Evolutionary conservation across 2,329 filamentous ascomycete species (phyloP), one percentile per base, ranked within the genome.

Genomic region (Diaporthe citrichinensis): DNA sequence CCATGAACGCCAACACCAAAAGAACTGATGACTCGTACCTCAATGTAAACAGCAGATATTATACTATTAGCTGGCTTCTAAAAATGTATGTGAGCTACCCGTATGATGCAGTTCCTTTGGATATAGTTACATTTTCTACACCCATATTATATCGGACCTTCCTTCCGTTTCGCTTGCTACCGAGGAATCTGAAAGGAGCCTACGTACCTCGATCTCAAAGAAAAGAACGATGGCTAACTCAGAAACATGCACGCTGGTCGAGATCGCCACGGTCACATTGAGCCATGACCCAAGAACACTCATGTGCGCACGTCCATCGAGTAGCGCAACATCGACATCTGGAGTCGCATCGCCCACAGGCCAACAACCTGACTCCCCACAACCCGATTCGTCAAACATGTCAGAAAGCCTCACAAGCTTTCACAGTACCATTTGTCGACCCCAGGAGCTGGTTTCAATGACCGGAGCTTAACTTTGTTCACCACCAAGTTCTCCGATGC

Each of bases 361-460:
- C 15, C 58, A 49, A 12, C 8, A 49, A 28, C 44, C 41, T 49
- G 44, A 31, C 17, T 34, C 44, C 61, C 61, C 61, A 67, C 61
- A 51, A 67, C 61, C 61, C 61, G 61, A 67, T 49, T 67, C 61
- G 61, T 51, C 61, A 51, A 34, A 17, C 62, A 51, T 51, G 28
- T 36, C 44, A n/a, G 44, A 17, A 67, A 51, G 28, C 44, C 36
- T 36, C 1, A 15, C 44, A 67, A 51, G 62, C 44, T 67, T 67
- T 67, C 62, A 51, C 62, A 25, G 28, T 25, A 3, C 44, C 44
- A 51, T 51, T 36, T 4, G 2, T 14, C 15, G 44, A 17, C 44
- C 62, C 44, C 62, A 67, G 28, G 44, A 36, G 62, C 44, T 67
- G 62, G 62, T 67, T 67, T 67, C 62, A 67, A 67, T 67, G 25